A percentile compares a stretch with the other conserved stretches of the same genome.
These are phyloP conservation scores for Colletotrichum sp. DNA, from an alignment of 2,329 filamentous ascomycete species.

Conservation along the genomic window DNA sequence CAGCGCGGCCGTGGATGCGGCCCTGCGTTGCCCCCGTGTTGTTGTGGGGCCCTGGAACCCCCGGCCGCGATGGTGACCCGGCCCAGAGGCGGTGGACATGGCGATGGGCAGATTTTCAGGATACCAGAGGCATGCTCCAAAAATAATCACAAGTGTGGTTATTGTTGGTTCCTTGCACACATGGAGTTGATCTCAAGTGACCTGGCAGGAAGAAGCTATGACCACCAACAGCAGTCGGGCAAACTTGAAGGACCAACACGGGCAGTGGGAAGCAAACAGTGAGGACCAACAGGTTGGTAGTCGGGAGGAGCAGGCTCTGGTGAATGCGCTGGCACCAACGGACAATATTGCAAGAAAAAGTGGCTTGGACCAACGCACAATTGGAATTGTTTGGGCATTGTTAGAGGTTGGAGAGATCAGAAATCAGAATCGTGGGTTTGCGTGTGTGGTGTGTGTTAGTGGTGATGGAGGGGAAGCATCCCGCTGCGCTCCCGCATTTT, in stretches of 20 bases:
- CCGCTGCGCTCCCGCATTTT: not conserved
- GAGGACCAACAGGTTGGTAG: not conserved
- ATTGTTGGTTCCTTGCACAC: not conserved
- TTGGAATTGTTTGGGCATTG: not conserved
- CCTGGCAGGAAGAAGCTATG: not conserved
- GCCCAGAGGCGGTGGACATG: not conserved
- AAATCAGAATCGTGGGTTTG: not conserved
- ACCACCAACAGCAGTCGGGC: not conserved
- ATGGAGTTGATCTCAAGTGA: not conserved
- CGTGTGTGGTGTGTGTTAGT: not conserved
- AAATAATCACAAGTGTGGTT: not conserved
- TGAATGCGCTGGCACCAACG: not conserved
- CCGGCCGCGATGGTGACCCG: not conserved
- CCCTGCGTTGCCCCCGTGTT: not conserved
- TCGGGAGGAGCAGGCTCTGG: not conserved
- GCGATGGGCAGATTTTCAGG: not conserved
- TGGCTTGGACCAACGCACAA: not conserved
- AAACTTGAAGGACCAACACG: not conserved
- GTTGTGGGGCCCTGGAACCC: not conserved
- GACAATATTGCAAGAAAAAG: not conserved
- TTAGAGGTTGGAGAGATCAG: not conserved
- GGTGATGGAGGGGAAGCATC: not conserved
- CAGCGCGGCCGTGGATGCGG: slow-evolving; percentile 17
- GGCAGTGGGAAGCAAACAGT: not conserved
- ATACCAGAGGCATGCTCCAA: not conserved